Evolutionary conservation across 768 basidiomycete genomes (phyloP).

Genomic region (Dentipellis sp.): DNA sequence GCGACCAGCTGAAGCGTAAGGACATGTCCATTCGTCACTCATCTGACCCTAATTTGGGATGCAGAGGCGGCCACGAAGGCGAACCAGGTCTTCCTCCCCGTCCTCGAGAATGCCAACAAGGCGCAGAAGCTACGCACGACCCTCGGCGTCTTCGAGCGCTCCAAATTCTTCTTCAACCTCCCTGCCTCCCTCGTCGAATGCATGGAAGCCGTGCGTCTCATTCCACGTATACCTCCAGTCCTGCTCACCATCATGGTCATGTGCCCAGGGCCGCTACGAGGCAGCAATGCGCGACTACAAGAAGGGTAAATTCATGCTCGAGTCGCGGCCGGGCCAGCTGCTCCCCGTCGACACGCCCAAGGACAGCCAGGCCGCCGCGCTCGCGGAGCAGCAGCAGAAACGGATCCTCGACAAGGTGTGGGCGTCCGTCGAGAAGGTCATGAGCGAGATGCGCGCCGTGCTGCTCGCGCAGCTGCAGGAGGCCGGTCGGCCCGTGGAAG

Average conservation of each 20-base stretch:
- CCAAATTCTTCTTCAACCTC: conserved; percentile 98
- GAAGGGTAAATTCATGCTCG: conserved; percentile 87
- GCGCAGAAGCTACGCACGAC: conserved; percentile 89
- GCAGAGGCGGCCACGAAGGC: conserved; percentile 88
- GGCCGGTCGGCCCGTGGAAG: conserved; percentile 70
- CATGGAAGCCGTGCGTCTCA: conserved; percentile 67
- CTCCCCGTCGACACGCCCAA: conserved; percentile 59
- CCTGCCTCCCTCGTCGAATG: conserved; percentile 83
- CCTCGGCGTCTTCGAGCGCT: conserved; percentile 90
- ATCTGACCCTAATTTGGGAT: neutral
- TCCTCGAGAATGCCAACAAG: conserved; percentile 91
- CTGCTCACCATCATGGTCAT: neutral
- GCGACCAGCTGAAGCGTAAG: conserved; percentile 80
- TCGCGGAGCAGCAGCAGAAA: conserved; percentile 71
- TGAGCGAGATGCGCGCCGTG: conserved; percentile 80
- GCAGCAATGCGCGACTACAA: conserved; percentile 93
- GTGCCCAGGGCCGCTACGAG: conserved; percentile 81
- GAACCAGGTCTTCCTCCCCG: conserved; percentile 91
- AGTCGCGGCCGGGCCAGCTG: conserved; percentile 82
- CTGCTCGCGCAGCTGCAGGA: conserved; percentile 78
- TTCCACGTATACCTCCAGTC: neutral
- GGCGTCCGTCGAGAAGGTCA: conserved; percentile 89
- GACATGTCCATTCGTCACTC: neutral
- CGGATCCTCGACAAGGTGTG: conserved; percentile 95
- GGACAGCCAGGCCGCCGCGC: conserved; percentile 38